These are phyloP conservation scores for Smallanthus sonchifolius DNA, from an alignment of 129 eudicot genomes.

Conservation along the genomic window DNA sequence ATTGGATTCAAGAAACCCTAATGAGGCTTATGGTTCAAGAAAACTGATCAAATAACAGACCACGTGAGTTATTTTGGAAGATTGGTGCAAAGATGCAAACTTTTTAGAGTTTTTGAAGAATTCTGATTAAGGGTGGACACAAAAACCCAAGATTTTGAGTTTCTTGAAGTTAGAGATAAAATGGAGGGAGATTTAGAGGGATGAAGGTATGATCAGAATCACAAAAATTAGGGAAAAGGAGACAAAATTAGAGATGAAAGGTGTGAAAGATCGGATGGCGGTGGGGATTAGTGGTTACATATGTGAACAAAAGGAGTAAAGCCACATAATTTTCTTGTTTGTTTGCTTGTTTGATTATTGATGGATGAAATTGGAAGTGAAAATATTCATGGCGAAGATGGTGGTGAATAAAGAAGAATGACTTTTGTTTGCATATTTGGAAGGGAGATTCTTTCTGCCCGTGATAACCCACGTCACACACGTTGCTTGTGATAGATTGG, in stretches of 20 bases:
- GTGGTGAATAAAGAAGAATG: conserved; percentile 11
- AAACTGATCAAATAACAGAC: background rate
- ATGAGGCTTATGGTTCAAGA: background rate
- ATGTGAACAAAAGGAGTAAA: conserved; percentile 32
- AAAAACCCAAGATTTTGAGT: background rate
- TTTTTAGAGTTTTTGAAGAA: background rate
- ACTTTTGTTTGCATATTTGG: conserved; percentile 20
- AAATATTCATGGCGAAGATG: conserved; percentile 5
- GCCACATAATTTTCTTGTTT: conserved; percentile 31
- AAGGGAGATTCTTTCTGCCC: conserved; percentile 24
- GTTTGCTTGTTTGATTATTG: background rate
- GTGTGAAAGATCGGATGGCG: background rate
- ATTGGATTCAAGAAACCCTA: background rate
- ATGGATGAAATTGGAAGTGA: background rate
- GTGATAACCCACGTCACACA: conserved; percentile 23
- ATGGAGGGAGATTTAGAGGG: background rate
- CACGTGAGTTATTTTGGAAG: background rate
- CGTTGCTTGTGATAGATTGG: conserved; percentile 4
- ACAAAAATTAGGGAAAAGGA: conserved; percentile 19
- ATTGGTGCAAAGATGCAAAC: background rate
- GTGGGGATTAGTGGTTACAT: conserved; percentile 18
- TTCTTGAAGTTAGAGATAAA: background rate
- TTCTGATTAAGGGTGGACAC: background rate
- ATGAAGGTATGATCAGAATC: conserved; percentile 19
- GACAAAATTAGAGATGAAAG: conserved; percentile 17